Evolutionary conservation across 306 rosid species (phyloP).

Genomic region (Pyrus betulifolia): DNA sequence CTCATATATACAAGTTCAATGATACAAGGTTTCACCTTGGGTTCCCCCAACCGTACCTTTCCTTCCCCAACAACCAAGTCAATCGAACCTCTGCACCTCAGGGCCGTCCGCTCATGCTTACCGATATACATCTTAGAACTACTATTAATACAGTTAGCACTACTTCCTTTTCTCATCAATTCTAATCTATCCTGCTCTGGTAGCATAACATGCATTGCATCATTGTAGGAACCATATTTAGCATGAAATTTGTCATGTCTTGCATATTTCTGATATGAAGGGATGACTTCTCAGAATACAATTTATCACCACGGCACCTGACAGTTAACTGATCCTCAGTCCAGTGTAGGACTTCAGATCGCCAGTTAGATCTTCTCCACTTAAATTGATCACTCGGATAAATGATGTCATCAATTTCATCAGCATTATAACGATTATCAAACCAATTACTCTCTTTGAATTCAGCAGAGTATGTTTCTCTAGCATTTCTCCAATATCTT

Average conservation of each 20-base stretch:
- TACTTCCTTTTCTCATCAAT: conserved; percentile 21
- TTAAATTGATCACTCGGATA: conserved; percentile 25
- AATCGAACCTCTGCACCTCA: conserved; percentile 45
- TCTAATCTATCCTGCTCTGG: conserved; percentile 21
- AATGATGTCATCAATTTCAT: conserved; percentile 28
- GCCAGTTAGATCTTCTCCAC: conserved; percentile 21
- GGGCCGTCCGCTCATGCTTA: conserved; percentile 30
- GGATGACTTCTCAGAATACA: conserved; percentile 16
- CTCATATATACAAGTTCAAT: conserved; percentile 32
- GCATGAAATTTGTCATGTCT: conserved; percentile 12
- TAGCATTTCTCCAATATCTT: conserved; percentile 19
- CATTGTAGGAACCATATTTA: conserved; percentile 23
- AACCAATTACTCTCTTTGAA: conserved; percentile 28
- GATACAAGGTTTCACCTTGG: conserved; percentile 30
- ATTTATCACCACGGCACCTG: conserved; percentile 22
- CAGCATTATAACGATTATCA: conserved; percentile 18
- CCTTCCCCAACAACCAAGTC: conserved; percentile 44
- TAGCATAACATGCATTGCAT: conserved; percentile 23
- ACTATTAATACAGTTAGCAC: conserved; percentile 23
- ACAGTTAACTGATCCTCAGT: conserved; percentile 27
- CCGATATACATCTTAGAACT: conserved; percentile 28
- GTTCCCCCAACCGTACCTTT: conserved; percentile 60
- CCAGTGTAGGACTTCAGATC: conserved; percentile 36
- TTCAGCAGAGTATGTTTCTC: conserved; percentile 19
- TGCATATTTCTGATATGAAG: conserved; percentile 8